Percentiles rank a stretch among this genome's conserved stretches.
These are phyloP conservation scores for Pyrenophora teres DNA, from an alignment of 2,329 filamentous ascomycete species.

Conservation along the genomic window DNA sequence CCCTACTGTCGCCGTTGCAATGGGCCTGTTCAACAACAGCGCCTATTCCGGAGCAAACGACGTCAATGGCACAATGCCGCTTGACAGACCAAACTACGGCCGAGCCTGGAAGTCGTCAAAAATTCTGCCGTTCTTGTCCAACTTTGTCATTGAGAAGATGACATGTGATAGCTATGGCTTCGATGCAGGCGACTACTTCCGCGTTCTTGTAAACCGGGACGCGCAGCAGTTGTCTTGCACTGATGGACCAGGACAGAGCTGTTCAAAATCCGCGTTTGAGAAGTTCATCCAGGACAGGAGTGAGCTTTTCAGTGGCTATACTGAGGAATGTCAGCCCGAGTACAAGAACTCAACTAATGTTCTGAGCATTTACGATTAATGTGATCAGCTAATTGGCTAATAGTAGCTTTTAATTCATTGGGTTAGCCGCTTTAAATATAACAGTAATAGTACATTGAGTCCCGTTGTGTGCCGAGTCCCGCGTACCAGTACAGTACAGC, in stretches of 20 bases:
- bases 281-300: constrained; percentile 52
- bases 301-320: constrained; percentile 51
- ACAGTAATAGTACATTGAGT: no score
- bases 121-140: constrained; percentile 68
- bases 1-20: constrained; percentile 67
- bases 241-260: constrained; percentile 59
- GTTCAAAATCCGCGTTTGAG: constrained; percentile 51
- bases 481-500: no score
- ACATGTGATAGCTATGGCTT: constrained; percentile 65
- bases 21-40: constrained; percentile 73
- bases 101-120: constrained; percentile 67
- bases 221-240: constrained; percentile 57
- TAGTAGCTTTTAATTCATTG: background rate
- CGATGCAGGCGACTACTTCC: constrained; percentile 56
- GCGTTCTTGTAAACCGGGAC: constrained; percentile 57
- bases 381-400: constrained; percentile 1
- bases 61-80: constrained; percentile 68
- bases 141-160: constrained; percentile 69
- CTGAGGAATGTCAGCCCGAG: constrained; percentile 49
- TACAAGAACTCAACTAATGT: constrained; percentile 52
- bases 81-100: constrained; percentile 64
- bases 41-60: constrained; percentile 57
- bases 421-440: background rate
- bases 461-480: no score
- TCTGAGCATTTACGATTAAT: constrained; percentile 26